Percentiles rank a stretch among this genome's conserved stretches.
Conservation (phyloP, 2,329 filamentous ascomycete species). For the Karstenula rhodostoma region DNA sequence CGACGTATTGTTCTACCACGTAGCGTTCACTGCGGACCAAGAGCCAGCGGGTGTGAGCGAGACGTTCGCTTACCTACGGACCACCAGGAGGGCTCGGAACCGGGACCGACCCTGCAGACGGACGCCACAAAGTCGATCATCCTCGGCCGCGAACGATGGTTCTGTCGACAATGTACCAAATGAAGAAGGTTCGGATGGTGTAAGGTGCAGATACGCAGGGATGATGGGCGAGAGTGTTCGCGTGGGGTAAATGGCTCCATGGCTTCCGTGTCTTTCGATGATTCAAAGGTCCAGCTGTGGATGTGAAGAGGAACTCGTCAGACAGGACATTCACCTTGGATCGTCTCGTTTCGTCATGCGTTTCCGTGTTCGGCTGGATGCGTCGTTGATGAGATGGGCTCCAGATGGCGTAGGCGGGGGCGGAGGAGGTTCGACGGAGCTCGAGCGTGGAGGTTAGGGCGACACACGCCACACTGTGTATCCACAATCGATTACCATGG, state of each 20-base stretch:
- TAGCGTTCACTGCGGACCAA: too few relatives aligned
- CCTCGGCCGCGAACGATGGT: slow-evolving; percentile 32
- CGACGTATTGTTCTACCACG: background rate
- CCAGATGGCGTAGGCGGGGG: background rate
- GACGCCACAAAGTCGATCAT: slow-evolving; percentile 36
- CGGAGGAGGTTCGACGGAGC: background rate
- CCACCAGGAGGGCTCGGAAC: background rate
- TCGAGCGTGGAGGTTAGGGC: background rate
- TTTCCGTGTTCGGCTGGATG: background rate
- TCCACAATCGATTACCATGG: background rate
- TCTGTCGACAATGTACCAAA: slow-evolving; percentile 26
- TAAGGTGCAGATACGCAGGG: slow-evolving; percentile 11
- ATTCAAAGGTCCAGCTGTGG: too few relatives aligned
- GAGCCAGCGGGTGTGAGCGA: background rate
- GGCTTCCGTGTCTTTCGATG: background rate
- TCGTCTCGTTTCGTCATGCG: background rate
- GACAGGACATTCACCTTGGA: background rate
- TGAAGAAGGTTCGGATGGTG: slow-evolving; percentile 27
- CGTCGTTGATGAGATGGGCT: background rate
- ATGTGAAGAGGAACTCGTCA: background rate
- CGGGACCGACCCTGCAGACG: slow-evolving; percentile 1
- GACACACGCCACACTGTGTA: background rate
- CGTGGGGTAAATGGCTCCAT: slow-evolving; percentile 3
- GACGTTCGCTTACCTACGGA: background rate
- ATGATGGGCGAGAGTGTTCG: background rate